These are phyloP conservation scores for Cadophora luteo-olivacea DNA, from an alignment of 2,329 filamentous ascomycete genomes.

Conservation along the genomic window DNA sequence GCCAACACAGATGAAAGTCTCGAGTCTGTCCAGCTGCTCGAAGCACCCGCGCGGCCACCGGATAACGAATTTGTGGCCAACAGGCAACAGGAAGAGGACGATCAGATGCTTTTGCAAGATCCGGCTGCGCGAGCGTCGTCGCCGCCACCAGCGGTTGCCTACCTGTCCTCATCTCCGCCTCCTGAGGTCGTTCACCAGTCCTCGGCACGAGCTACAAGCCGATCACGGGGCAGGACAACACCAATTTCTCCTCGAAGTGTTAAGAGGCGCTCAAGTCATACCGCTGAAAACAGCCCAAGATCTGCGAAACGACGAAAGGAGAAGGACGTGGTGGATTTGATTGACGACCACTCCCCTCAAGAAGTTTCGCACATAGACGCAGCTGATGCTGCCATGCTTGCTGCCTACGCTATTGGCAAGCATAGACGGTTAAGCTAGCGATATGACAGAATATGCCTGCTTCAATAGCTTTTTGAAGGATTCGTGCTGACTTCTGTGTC, in stretches of 20 bases:
- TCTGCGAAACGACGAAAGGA: background rate
- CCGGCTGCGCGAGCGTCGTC: background rate
- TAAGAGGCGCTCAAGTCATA: constrained; percentile 1
- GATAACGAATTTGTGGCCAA: background rate
- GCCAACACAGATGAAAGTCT: background rate
- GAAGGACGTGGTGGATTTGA: background rate
- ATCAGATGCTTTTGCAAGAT: constrained; percentile 15
- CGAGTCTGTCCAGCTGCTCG: background rate
- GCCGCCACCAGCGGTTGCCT: background rate
- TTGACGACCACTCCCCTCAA: background rate
- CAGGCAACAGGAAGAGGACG: constrained; percentile 12
- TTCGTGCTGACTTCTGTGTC: background rate
- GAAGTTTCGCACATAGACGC: background rate
- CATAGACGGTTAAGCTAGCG: background rate
- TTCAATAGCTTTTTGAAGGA: background rate
- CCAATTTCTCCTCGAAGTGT: background rate
- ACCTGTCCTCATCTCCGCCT: background rate
- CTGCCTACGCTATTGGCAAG: background rate
- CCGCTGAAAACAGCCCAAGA: background rate
- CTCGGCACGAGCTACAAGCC: background rate
- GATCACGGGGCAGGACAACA: background rate
- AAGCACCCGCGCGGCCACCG: background rate
- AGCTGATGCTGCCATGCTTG: background rate
- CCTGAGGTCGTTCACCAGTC: background rate
- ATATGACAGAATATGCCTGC: background rate